Base-by-base conservation (phyloP, 2,329 filamentous ascomycete species). In the Zasmidium cellare region DNA sequence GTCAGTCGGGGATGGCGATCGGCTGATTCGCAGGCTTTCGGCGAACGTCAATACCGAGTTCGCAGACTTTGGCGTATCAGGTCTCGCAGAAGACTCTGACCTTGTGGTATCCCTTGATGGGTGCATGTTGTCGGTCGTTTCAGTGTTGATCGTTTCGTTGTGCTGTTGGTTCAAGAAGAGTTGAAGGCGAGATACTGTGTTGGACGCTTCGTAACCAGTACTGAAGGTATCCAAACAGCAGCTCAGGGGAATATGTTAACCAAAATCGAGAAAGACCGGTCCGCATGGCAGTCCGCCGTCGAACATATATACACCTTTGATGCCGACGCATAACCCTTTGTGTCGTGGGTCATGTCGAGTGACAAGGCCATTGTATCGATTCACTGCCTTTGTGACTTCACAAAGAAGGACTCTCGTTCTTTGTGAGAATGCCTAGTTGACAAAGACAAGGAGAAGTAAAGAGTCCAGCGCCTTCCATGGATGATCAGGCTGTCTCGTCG, bases 281-380 rank as follows among this genome's bases (percentile, higher is more conserved):
- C 11, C 16, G 35, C 35, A n/a, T 41, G n/a, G 35, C 3, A 18
- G 7, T 6, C 35, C 16, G 35, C 16, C 35, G 6, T 18, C 12
- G 6, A 41, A n/a, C 35, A 18, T 41, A 41, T 16, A 41, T 41
- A 18, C 7, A 3, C 35, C 35, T 41, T 41, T 41, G 35, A 3
- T 25, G n/a, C 1, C 14, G 16, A 51, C 48, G 23, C 48, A 51
- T 51, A 51, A 38, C 48, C 14, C 48, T 20, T 51, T 51, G 48
- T 51, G 48, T 51, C 25, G 25, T 35, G 25, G 25, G 18, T 14
- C 6, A 35, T 11, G n/a, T 31, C 20, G n/a, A 51, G n/a, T 38
- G 25, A 51, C 48, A 51, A 51, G 48, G 24, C n/a, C 48, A 38
- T 51, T 51, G 48, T 51, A 12, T n/a, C 19, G 20, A 51, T 22